Evolutionary conservation across 1,284 basidiomycete species (phyloP), one percentile per base, ranked within the genome.

Genomic region (Malassezia restricta): DNA sequence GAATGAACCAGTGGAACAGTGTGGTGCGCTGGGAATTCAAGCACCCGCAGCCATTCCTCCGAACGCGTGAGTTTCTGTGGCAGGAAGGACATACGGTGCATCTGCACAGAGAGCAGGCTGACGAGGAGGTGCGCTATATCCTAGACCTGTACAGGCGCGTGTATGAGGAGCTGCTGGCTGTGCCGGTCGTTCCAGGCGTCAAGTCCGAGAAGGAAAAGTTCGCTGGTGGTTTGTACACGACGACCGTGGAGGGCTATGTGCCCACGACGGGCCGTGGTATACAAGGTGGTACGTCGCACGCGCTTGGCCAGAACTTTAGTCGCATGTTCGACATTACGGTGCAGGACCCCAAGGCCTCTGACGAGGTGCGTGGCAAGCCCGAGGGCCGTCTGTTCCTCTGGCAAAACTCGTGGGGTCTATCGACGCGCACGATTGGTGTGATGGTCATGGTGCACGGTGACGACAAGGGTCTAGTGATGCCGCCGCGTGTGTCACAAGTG

Each of bases 1-100:
- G 92, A 76, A 80, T 98, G 53, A 99, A 98, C 77, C 87, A 96
- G 76, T 99, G 92, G 92, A 96, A 96, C 78, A 89, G 83, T 63
- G 91, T 99, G 67, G 92, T 99, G 28, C 84, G 92, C 59, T 99
- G 92, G 92, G 92, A 99, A 76, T 98, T 98, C 80, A 99, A 99
- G 78, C 94, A 92, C 76, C 94, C 92, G 49, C 59, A 98, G 76
- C 92, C 92, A 2, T 99, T 99, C 85, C 81, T 99, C 39, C 88
- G 92, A 59, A 98, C 94, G 2, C 87, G 94, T 70, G 92, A 98
- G 77, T 99, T 96, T 81, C 78, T 99, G 32, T 99, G 94, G 92
- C 92, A 99, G 77, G 94, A 99, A 76, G 92, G 92, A 42, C 92
- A 99, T 79, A 96, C 94, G 5, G 94, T 92, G 2, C 83, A 86